These are phyloP conservation scores for Chlorella sp. DNA, from an alignment of 139 green algal species.

Conservation along the genomic window DNA sequence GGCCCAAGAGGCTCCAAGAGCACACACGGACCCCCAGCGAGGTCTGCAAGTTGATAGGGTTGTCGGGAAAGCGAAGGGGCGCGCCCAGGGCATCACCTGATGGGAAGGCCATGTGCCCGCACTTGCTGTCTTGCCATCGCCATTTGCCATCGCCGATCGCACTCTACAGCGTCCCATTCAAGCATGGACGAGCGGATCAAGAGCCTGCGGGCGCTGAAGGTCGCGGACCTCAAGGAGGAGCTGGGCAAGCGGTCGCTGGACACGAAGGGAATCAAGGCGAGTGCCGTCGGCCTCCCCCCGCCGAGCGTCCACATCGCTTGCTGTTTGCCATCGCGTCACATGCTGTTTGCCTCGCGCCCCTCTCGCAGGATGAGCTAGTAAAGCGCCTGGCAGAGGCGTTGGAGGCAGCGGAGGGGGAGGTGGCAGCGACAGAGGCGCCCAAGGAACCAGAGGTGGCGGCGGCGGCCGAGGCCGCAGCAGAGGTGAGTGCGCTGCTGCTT, in stretches of 20 bases:
- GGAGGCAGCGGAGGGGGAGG: constrained; percentile 9
- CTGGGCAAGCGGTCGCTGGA: constrained; percentile 31
- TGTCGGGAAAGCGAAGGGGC: too few relatives aligned
- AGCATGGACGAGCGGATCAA: not conserved
- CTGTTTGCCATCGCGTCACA: too few relatives aligned
- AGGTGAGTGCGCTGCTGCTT: not conserved
- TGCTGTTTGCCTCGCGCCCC: too few relatives aligned
- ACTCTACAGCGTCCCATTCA: not conserved
- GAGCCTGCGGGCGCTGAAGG: constrained; percentile 36
- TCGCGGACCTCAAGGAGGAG: constrained; percentile 42
- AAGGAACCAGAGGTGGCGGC: not conserved
- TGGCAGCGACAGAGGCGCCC: not conserved
- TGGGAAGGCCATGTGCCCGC: too few relatives aligned
- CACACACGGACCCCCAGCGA: too few relatives aligned
- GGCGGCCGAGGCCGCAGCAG: not conserved
- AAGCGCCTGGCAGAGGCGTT: constrained; percentile 23
- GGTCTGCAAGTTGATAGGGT: too few relatives aligned
- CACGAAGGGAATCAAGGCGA: constrained; percentile 49
- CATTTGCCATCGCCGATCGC: too few relatives aligned
- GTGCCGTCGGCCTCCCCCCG: too few relatives aligned
- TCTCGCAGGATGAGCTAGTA: constrained; percentile 46
- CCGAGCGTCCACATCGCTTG: too few relatives aligned
- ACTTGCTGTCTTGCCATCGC: too few relatives aligned
- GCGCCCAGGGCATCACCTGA: too few relatives aligned
- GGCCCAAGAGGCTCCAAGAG: too few relatives aligned